These are phyloP conservation scores for Fusarium chuoi DNA, from an alignment of 2,329 filamentous ascomycete genomes.

Conservation along the genomic window DNA sequence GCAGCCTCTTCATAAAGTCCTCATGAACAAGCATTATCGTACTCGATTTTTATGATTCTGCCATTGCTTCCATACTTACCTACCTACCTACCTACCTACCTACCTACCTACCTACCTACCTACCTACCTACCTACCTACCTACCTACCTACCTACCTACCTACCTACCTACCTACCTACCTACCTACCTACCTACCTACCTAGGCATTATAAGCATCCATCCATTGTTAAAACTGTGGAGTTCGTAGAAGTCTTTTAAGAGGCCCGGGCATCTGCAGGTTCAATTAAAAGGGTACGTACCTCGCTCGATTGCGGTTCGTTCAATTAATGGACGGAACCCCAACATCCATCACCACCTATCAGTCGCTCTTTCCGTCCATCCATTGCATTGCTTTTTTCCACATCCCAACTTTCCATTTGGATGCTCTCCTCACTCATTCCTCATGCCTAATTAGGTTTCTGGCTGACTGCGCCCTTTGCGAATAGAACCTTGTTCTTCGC, in stretches of 20 bases:
- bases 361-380: conserved; percentile 16
- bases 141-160: too few species aligned
- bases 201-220: not conserved
- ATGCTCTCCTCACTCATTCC: conserved; percentile 15
- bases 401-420: not conserved
- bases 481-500: conserved; percentile 19
- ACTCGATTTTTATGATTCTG: not conserved
- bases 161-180: too few species aligned
- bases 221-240: not conserved
- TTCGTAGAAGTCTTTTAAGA: conserved; percentile 17
- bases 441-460: conserved; percentile 25
- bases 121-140: too few species aligned
- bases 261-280: conserved; percentile 8
- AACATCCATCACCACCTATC: conserved; percentile 29
- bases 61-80: too few species aligned
- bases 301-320: conserved; percentile 2
- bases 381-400: conserved; percentile 13
- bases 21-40: not conserved
- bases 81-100: too few species aligned
- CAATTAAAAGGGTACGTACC: conserved; percentile 38
- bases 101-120: too few species aligned
- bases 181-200: too few species aligned
- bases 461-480: conserved; percentile 17
- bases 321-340: conserved; percentile 26
- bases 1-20: not conserved